Evolutionary conservation across 768 basidiomycete genomes (phyloP), one percentile per base, ranked within the genome.

Genomic region (Mycena crocata): DNA sequence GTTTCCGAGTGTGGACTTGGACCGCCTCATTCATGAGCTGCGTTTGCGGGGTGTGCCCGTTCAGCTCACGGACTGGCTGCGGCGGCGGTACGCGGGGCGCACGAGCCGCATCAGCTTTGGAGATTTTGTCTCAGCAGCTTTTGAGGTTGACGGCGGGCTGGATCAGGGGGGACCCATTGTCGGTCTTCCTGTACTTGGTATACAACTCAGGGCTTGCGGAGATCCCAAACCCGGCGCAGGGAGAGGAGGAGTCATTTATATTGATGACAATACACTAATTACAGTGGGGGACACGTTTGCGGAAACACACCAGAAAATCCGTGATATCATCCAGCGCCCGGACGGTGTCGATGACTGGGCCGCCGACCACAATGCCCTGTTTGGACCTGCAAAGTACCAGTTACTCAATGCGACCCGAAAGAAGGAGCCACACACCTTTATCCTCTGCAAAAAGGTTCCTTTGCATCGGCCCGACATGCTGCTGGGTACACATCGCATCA

Each of bases 1-100:
- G 3, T 85, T 84, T 66, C 84, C 81, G 0, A 84, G 78, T 66
- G 77, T 76, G 0, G 78, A 76, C 17, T 75, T 65, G 0, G 75
- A 76, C 2, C 26, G 66, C 0, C 77, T 84, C 0, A 34, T 78
- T 0, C 76, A 80, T 63, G 77, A 81, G 58, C 59, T 84, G 58
- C 49, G 67, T 15, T 71, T 69, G 52, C 32, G 70, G 1, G 23
- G 77, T 2, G 71, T 82, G 0, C 78, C 82, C 4, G 31, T 50
- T 5, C 49, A 44, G 19, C 75, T 74, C 49, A 65, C 77, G 0
- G 40, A 68, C 0, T 73, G 55, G 55, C 7, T 57, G 39, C 21
- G 13, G 42, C 8, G 55, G 13, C 55, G 42, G 19, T 55, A 55
- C 37, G 19, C 26, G 24, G 54, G 54, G 9, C 54, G 39, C 2